Base-by-base conservation (phyloP, 768 basidiomycete species). In the Asterophora lycoperdoides region DNA sequence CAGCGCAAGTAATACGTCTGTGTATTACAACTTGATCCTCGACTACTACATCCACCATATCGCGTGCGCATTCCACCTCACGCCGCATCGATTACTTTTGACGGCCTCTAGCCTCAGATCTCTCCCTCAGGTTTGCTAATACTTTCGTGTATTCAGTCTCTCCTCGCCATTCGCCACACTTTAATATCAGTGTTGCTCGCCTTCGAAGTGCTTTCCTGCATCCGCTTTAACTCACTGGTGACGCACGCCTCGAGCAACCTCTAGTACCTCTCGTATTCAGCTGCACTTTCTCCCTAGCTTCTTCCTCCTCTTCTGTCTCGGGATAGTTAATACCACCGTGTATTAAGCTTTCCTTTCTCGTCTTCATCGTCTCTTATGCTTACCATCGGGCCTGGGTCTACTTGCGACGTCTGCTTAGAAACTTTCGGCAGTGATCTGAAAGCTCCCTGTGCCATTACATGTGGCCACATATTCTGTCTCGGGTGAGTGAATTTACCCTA, bases 391-490 rank as follows among this genome's bases (percentile, higher is more conserved):
- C 61, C 78, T 52, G 76, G 75, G 69, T 87, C 86, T 58, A 70
- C 72, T 41, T 89, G 86, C 75, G 86, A 89, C 68, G 77, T 89
- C 59, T 89, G 87, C 68, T 73, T 83, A 56, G 86, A 89, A 56
- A 64, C 68, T 28, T 88, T 83, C 61, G 72, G 71, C 42, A 63
- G 63, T 45, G 77, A 77, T 42, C 56, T 55, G 39, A 81, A 78
- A 60, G 71, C 75, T 7, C 85, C 86, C 43, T 79, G 82, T 59
- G 75, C 79, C 41, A 84, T 88, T 57, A 51, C 72, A 41, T 89
- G 87, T 52, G 87, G 87, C 14, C 86, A 89, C 61, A 77, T 81
- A 48, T 86, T 86, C 66, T 89, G 83, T 57, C 65, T 68, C 53
- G 64, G 62, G 70, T 72, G 46, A 47, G 74, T 70, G 20, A 9